Evolutionary conservation across 768 basidiomycete species (phyloP).

Genomic region (Multifurca ochricompacta): DNA sequence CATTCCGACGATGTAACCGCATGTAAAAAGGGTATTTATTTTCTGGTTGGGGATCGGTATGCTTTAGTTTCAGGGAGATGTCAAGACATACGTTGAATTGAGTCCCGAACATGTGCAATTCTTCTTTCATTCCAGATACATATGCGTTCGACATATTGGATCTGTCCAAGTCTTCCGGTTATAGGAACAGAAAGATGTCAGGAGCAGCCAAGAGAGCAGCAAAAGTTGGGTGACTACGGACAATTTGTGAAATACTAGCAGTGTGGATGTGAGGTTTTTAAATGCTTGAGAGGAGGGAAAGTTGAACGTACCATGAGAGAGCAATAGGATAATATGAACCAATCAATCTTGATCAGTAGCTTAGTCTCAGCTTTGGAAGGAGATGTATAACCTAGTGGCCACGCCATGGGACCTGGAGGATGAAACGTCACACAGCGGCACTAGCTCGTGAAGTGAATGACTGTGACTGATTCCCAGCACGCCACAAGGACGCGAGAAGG

Average conservation of each 20-base stretch:
- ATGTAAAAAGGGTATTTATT: conserved; percentile 67
- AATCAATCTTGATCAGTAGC: conserved; percentile 52
- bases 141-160: conserved; percentile 68
- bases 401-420: too few species aligned
- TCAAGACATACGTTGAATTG: conserved; percentile 43
- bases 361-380: too few species aligned
- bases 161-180: conserved; percentile 56
- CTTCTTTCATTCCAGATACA: conserved; percentile 77
- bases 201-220: background rate
- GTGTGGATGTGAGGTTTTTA: background rate
- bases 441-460: too few species aligned
- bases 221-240: conserved; percentile 24
- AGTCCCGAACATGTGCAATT: too few species aligned
- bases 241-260: conserved; percentile 59
- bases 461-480: too few species aligned
- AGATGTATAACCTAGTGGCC: too few species aligned
- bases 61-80: background rate
- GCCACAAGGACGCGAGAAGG: too few species aligned
- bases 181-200: conserved; percentile 12
- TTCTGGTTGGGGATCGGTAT: conserved; percentile 32
- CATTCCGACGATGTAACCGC: conserved; percentile 70
- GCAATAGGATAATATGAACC: conserved; percentile 63
- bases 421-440: too few species aligned
- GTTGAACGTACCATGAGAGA: conserved; percentile 52
- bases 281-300: too few species aligned